A percentile compares a stretch with the other conserved stretches of the same genome.
phyloP scores from a whole-genome alignment of 2,329 filamentous ascomycete genomes.

The Calonectria pteridis region DNA sequence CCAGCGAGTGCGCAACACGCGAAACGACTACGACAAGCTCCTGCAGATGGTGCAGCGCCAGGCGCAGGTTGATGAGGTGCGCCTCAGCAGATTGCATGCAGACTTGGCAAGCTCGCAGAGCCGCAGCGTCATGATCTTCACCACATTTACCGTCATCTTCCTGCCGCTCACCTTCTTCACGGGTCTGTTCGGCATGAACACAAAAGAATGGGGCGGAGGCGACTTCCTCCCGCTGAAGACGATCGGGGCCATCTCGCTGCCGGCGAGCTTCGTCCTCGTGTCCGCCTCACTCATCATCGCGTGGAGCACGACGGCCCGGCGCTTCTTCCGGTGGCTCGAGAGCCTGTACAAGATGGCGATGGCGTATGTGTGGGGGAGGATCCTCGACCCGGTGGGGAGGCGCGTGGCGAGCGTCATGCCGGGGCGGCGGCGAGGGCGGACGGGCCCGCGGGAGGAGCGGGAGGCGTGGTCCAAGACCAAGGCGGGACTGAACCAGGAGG shows the following conservation, averaged over 20 bases:
- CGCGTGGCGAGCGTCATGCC: constrained; percentile 31
- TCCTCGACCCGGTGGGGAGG: constrained; percentile 40
- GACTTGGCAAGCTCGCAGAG: constrained; percentile 73
- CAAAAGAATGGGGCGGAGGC: constrained; percentile 68
- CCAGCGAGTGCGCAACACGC: constrained; percentile 66
- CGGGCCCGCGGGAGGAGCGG: constrained; percentile 34
- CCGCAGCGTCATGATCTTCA: constrained; percentile 75
- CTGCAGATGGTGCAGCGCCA: constrained; percentile 77
- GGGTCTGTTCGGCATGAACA: constrained; percentile 75
- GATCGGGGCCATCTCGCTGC: constrained; percentile 64
- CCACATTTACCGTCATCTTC: constrained; percentile 73
- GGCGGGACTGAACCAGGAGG: constrained; percentile 43
- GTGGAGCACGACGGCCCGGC: constrained; percentile 63
- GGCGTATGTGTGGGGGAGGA: constrained; percentile 38
- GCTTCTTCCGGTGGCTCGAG: constrained; percentile 44
- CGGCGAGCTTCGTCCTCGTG: constrained; percentile 62
- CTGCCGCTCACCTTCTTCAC: constrained; percentile 75
- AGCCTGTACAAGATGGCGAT: constrained; percentile 23
- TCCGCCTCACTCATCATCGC: constrained; percentile 64
- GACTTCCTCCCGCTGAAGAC: constrained; percentile 57
- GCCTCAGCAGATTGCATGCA: constrained; percentile 71
- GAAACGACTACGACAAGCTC: constrained; percentile 74
- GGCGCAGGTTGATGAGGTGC: constrained; percentile 75
- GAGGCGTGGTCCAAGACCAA: constrained; percentile 24
- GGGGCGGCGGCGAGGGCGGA: constrained; percentile 25